These are phyloP conservation scores for Ceriops tagal DNA, from an alignment of 345 rosid species.

Conservation along the genomic window DNA sequence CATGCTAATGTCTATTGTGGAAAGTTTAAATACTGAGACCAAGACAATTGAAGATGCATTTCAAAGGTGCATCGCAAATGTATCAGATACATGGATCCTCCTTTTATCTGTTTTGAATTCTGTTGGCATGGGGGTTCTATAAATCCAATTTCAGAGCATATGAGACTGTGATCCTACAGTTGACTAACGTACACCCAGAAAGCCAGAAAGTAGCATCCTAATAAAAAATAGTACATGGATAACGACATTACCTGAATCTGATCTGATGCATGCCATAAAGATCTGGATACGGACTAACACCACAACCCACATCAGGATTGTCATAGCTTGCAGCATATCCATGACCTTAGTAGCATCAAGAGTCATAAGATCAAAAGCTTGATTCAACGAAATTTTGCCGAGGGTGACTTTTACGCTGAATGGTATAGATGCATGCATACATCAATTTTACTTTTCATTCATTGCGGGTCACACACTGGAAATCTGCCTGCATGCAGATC, in stretches of 20 bases:
- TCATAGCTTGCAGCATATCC: conserved; percentile 43
- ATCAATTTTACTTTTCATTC: too few relatives aligned
- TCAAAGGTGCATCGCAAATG: too few relatives aligned
- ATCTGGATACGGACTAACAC: conserved; percentile 34
- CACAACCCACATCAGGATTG: conserved; percentile 34
- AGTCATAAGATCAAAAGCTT: neutral
- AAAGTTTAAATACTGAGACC: too few relatives aligned
- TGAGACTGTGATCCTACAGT: neutral
- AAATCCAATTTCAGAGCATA: neutral
- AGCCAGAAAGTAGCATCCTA: too few relatives aligned
- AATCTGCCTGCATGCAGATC: neutral
- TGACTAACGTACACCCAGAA: neutral
- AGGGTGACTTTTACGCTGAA: too few relatives aligned
- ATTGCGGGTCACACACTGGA: neutral
- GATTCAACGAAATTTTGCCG: neutral
- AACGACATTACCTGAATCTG: conserved; percentile 34
- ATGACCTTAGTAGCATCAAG: conserved; percentile 30
- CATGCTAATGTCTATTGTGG: too few relatives aligned
- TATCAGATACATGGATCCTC: too few relatives aligned
- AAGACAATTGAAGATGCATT: too few relatives aligned
- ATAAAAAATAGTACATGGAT: neutral
- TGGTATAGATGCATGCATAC: too few relatives aligned
- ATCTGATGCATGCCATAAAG: conserved; percentile 44
- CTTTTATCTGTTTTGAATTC: too few relatives aligned
- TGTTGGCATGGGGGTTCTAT: too few relatives aligned